Evolutionary conservation across 768 basidiomycete genomes (phyloP).

Genomic region (Auricularia sp.): DNA sequence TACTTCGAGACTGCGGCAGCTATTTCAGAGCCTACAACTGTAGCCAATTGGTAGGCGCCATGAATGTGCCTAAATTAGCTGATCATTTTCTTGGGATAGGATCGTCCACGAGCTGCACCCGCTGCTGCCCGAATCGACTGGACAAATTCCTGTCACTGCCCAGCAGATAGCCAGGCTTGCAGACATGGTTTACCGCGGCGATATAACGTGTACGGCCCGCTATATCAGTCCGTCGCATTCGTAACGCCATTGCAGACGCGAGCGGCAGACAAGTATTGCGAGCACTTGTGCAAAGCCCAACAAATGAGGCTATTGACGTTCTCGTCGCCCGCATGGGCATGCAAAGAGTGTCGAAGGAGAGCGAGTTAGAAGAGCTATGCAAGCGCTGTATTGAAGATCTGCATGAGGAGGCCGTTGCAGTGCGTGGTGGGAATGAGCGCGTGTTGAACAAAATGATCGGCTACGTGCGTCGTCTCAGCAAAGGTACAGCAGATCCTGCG

Average conservation of each 20-base stretch:
- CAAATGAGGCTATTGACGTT: constrained; percentile 39
- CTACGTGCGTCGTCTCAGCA: constrained; percentile 70
- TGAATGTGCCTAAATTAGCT: neutral
- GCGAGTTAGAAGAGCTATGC: constrained; percentile 44
- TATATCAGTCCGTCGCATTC: neutral
- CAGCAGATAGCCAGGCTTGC: constrained; percentile 67
- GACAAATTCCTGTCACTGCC: constrained; percentile 47
- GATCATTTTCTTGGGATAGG: constrained; percentile 33
- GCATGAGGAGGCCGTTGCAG: constrained; percentile 56
- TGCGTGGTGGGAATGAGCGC: constrained; percentile 58
- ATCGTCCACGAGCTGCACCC: constrained; percentile 82
- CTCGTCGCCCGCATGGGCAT: constrained; percentile 32
- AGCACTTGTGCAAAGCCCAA: constrained; percentile 63
- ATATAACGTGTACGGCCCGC: constrained; percentile 51
- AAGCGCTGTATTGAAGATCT: constrained; percentile 50
- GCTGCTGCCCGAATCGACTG: constrained; percentile 52
- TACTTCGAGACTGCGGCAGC: constrained; percentile 71
- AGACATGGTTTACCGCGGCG: constrained; percentile 54
- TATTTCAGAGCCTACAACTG: constrained; percentile 53
- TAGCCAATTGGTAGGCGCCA: constrained; percentile 65
- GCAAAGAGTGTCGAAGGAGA: constrained; percentile 16
- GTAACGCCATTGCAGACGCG: constrained; percentile 5
- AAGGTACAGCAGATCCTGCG: constrained; percentile 70
- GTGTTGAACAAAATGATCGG: constrained; percentile 78
- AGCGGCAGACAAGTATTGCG: constrained; percentile 62